A percentile compares a stretch with the other conserved stretches of the same genome.
phyloP scores from a whole-genome alignment of 1,139 yeast species.

The Candida albicans region DNA sequence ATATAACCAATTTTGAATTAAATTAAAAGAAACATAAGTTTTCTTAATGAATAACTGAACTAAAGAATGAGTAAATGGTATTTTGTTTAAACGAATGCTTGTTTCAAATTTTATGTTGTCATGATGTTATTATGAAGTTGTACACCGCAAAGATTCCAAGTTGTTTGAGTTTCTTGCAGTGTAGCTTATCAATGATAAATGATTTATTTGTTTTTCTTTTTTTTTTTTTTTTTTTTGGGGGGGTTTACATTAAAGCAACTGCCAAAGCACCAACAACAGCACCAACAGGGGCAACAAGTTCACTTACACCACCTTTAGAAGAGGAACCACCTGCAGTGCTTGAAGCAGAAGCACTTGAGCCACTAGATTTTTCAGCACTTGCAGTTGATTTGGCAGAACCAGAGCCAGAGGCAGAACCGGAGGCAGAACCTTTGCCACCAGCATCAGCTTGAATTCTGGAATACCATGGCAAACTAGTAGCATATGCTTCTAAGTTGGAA shows the following conservation, averaged over 20 bases:
- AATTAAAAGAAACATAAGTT: background rate
- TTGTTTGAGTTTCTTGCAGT: background rate
- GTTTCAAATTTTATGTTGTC: too few species aligned
- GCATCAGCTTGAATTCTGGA: slow-evolving; percentile 28
- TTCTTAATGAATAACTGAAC: background rate
- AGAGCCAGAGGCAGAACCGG: slow-evolving; percentile 10
- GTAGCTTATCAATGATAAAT: background rate
- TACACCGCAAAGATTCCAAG: too few species aligned
- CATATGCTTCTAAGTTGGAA: slow-evolving; percentile 31
- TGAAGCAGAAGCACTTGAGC: slow-evolving; percentile 5
- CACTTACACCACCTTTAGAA: slow-evolving; percentile 17
- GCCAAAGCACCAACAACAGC: slow-evolving; percentile 38
- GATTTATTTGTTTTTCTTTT: background rate
- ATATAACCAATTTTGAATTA: background rate
- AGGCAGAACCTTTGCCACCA: slow-evolving; percentile 13
- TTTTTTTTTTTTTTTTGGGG: background rate
- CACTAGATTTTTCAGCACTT: background rate
- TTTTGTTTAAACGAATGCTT: background rate
- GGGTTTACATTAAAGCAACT: slow-evolving; percentile 31
- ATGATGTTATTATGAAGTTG: too few species aligned
- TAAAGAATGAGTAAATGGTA: background rate
- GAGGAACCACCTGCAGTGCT: slow-evolving; percentile 10
- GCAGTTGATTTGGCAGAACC: slow-evolving; percentile 1
- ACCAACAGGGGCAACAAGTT: slow-evolving; percentile 31
- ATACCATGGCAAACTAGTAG: slow-evolving; percentile 47